Evolutionary conservation across 1,284 basidiomycete genomes (phyloP).

Genomic region (Ustilago bromivora): DNA sequence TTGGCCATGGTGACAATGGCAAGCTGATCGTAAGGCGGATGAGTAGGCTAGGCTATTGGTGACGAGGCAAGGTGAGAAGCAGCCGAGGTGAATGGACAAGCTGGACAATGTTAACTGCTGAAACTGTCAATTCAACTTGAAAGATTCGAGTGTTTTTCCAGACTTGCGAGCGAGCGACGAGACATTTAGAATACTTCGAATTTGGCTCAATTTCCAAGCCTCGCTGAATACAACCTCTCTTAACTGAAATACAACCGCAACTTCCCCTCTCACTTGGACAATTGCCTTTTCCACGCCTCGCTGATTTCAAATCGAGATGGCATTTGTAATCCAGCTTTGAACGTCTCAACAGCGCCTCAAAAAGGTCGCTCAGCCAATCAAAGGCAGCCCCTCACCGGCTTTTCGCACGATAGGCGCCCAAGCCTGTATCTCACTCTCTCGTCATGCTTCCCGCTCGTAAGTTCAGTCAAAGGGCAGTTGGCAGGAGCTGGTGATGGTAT

Average conservation of each 20-base stretch:
- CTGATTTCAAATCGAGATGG: constrained; percentile 6
- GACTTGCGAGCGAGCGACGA: not conserved
- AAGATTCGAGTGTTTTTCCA: no score
- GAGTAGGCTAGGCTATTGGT: constrained; percentile 7
- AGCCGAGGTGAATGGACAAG: not conserved
- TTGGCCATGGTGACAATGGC: constrained; percentile 46
- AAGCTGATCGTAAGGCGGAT: constrained; percentile 14
- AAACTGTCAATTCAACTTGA: constrained; percentile 3
- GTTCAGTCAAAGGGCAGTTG: no score
- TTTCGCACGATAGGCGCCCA: constrained; percentile 29
- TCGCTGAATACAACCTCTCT: constrained; percentile 3
- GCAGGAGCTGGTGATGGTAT: no score
- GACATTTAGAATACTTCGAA: not conserved
- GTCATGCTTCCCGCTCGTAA: no score
- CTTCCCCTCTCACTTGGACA: not conserved
- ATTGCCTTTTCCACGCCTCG: not conserved
- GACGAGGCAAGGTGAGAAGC: not conserved
- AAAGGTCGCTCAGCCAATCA: constrained; percentile 42
- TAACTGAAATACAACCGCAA: not conserved
- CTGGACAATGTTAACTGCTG: not conserved
- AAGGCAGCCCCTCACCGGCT: constrained; percentile 13
- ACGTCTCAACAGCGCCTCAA: constrained; percentile 4
- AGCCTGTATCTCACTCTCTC: not conserved
- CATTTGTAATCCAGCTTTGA: constrained; percentile 38
- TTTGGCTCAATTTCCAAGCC: constrained; percentile 1